Evolutionary conservation across 331 rosid genomes (phyloP).

Genomic region (Prunus yedoensis): DNA sequence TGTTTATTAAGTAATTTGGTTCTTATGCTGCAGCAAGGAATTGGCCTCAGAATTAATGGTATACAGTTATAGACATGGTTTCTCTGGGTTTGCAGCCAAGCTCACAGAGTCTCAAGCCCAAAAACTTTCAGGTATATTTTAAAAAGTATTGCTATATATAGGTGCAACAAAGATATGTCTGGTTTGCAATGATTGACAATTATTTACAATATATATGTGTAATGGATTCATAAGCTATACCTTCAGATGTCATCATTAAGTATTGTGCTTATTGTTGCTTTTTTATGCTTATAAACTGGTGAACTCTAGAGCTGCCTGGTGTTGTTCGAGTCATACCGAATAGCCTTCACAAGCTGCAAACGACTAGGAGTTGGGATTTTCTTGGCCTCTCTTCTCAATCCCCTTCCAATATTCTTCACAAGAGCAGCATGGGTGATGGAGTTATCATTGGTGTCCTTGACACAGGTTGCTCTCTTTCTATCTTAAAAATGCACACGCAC

Average conservation of each 20-base stretch:
- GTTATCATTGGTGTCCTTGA: conserved; percentile 38
- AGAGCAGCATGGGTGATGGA: conserved; percentile 27
- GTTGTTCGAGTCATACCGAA: conserved; percentile 37
- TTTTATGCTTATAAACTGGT: not conserved
- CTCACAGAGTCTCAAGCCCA: conserved; percentile 32
- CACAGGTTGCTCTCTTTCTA: conserved; percentile 25
- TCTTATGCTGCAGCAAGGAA: conserved; percentile 22
- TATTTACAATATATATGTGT: not conserved
- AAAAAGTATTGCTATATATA: not conserved
- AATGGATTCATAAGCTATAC: not conserved
- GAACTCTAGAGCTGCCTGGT: conserved; percentile 27
- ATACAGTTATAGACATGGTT: conserved; percentile 47
- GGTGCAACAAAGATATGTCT: not conserved
- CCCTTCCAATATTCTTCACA: conserved; percentile 32
- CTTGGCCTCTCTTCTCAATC: conserved; percentile 31
- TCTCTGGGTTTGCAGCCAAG: conserved; percentile 49
- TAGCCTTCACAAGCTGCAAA: conserved; percentile 28
- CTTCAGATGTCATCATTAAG: not conserved
- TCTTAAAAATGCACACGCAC: too few relatives aligned
- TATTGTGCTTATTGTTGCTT: not conserved
- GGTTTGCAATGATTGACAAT: not conserved
- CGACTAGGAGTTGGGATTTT: conserved; percentile 41
- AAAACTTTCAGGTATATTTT: conserved; percentile 22
- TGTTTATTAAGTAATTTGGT: not conserved
- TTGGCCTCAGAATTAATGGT: conserved; percentile 34